Percentiles rank a stretch among this genome's conserved stretches.
phyloP scores from a whole-genome alignment of 441 rosid genomes.

The Populus tomentosa region DNA sequence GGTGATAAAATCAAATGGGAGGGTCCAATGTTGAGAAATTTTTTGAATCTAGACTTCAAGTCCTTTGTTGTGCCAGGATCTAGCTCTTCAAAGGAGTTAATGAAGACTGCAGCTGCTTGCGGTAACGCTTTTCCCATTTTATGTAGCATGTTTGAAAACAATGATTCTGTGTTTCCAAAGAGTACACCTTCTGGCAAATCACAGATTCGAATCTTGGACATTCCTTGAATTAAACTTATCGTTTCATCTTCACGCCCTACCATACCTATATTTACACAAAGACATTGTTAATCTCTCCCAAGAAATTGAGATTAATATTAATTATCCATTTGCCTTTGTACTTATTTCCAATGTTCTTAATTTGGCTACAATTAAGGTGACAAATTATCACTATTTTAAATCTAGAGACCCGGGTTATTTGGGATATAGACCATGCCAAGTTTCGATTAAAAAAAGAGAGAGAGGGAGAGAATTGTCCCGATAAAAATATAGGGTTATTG shows the following conservation, averaged over 20 bases:
- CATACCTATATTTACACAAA: neutral
- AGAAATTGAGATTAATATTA: neutral
- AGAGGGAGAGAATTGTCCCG: no score
- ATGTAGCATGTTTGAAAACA: conserved; percentile 45
- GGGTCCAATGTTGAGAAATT: conserved; percentile 46
- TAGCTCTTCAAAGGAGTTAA: conserved; percentile 56
- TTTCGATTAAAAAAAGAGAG: no score
- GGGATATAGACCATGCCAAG: no score
- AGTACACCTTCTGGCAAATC: conserved; percentile 62
- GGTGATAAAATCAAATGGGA: conserved; percentile 23
- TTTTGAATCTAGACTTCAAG: conserved; percentile 37
- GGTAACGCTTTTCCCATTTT: conserved; percentile 45
- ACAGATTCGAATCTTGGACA: conserved; percentile 40
- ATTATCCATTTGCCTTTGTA: neutral
- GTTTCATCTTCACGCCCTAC: conserved; percentile 31
- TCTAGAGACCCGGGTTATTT: no score
- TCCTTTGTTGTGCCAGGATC: conserved; percentile 36
- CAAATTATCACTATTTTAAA: no score
- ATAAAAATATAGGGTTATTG: no score
- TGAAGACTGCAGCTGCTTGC: conserved; percentile 41
- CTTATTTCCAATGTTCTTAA: no score
- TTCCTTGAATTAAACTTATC: conserved; percentile 46
- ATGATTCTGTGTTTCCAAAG: conserved; percentile 32
- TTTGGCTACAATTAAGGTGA: no score
- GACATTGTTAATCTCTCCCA: neutral